Evolutionary conservation across 805 yeast species (phyloP).

Genomic region (Saturnispora serradocipensis): DNA sequence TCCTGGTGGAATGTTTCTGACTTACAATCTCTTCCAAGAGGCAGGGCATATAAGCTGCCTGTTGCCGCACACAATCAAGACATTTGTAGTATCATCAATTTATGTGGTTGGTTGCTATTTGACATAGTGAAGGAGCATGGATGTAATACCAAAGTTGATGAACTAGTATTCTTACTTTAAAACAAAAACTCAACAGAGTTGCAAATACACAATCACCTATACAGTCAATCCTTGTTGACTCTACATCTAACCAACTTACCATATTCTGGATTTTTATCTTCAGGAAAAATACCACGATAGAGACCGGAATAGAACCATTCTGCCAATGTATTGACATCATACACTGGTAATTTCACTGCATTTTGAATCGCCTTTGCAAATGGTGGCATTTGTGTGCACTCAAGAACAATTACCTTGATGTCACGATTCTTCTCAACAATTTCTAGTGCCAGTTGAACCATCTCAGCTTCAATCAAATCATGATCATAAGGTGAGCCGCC

Average conservation of each 20-base stretch:
- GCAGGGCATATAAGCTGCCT: slow-evolving; percentile 4
- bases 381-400: slow-evolving; percentile 32
- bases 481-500: slow-evolving; percentile 20
- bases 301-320: slow-evolving; percentile 27
- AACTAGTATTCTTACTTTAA: slow-evolving; percentile 2
- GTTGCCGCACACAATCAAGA: slow-evolving; percentile 1
- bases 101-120: slow-evolving; percentile 2
- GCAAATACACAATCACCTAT: not conserved
- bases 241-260: slow-evolving; percentile 21
- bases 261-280: slow-evolving; percentile 17
- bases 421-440: slow-evolving; percentile 15
- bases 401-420: slow-evolving; percentile 26
- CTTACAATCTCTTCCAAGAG: slow-evolving; percentile 1
- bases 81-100: not conserved
- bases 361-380: slow-evolving; percentile 22
- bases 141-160: not conserved
- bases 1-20: slow-evolving; percentile 4
- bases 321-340: slow-evolving; percentile 27
- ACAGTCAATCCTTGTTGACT: slow-evolving; percentile 18
- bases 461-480: slow-evolving; percentile 21
- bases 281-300: slow-evolving; percentile 14
- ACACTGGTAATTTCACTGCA: slow-evolving; percentile 25
- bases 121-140: slow-evolving; percentile 5
- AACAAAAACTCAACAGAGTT: not conserved
- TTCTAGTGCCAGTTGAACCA: slow-evolving; percentile 18